Conservation (phyloP, 2,329 filamentous ascomycete species). For the Penicillium sp. region DNA sequence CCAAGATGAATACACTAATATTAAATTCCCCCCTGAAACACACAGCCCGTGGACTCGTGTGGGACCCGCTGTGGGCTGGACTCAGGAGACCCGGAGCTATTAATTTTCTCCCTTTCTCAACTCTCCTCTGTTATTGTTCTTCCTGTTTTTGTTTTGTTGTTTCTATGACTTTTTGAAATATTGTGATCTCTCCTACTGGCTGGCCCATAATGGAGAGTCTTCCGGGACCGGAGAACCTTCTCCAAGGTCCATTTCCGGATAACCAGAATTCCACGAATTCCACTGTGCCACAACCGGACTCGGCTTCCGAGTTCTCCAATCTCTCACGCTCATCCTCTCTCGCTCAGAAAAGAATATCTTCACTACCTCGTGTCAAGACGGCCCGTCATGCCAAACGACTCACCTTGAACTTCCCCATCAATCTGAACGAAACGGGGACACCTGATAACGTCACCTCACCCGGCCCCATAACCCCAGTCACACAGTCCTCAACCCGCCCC, state of each 20-base stretch:
- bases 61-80: slow-evolving; percentile 14
- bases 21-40: slow-evolving; percentile 11
- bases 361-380: slow-evolving; percentile 35
- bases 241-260: slow-evolving; percentile 31
- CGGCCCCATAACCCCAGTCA: slow-evolving; percentile 34
- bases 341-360: slow-evolving; percentile 22
- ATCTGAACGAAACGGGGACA: slow-evolving; percentile 24
- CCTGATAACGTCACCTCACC: slow-evolving; percentile 30
- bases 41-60: slow-evolving; percentile 7
- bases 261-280: slow-evolving; percentile 26
- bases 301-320: slow-evolving; percentile 16
- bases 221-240: slow-evolving; percentile 31
- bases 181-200: slow-evolving; percentile 23
- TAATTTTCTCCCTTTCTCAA: slow-evolving; percentile 5
- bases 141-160: background rate
- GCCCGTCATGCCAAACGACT: slow-evolving; percentile 47
- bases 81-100: slow-evolving; percentile 13
- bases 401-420: slow-evolving; percentile 50
- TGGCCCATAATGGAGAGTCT: slow-evolving; percentile 37
- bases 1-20: background rate
- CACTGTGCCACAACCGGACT: slow-evolving; percentile 15
- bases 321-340: slow-evolving; percentile 14
- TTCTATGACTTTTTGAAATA: slow-evolving; percentile 2
- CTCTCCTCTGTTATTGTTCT: background rate
- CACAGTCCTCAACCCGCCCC: slow-evolving; percentile 34